These are phyloP conservation scores for Aspergillus quadrilineatus DNA, from an alignment of 2,329 filamentous ascomycete species.

Conservation along the genomic window DNA sequence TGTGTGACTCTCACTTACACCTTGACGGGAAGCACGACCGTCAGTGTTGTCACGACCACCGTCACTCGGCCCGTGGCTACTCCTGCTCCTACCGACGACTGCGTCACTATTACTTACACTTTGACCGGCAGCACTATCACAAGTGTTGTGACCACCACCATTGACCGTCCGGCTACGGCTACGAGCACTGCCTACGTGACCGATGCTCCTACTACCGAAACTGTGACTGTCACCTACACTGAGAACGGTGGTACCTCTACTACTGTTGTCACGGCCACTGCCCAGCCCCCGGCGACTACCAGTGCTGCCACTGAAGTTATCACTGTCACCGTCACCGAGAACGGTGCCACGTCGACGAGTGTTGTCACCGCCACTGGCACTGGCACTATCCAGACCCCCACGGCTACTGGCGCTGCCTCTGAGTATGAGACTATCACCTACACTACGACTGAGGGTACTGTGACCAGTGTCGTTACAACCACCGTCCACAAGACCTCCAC, in stretches of 20 bases:
- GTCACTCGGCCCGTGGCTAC: no score
- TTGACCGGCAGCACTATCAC: slow-evolving; percentile 34
- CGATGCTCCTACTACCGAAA: slow-evolving; percentile 22
- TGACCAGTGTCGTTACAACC: slow-evolving; percentile 38
- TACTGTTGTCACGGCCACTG: slow-evolving; percentile 39
- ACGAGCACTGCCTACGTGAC: slow-evolving; percentile 13
- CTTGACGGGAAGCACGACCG: no score
- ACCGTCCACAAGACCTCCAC: slow-evolving; percentile 38
- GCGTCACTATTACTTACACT: slow-evolving; percentile 39
- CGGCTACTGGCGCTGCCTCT: not conserved
- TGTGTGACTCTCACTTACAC: no score
- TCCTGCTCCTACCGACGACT: no score
- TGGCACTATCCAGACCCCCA: slow-evolving; percentile 10
- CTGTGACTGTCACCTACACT: slow-evolving; percentile 41
- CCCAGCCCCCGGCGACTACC: slow-evolving; percentile 20
- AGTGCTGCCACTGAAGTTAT: not conserved
- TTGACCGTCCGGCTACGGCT: slow-evolving; percentile 5
- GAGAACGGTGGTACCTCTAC: slow-evolving; percentile 36
- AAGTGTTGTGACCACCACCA: slow-evolving; percentile 17
- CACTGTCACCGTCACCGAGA: slow-evolving; percentile 41
- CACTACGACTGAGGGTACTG: slow-evolving; percentile 39
- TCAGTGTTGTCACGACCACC: no score
- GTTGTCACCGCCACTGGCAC: slow-evolving; percentile 16
- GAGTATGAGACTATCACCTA: slow-evolving; percentile 35
- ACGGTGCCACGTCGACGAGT: slow-evolving; percentile 32